These are phyloP conservation scores for Penicillium alfredii DNA, from an alignment of 495 filamentous ascomycete genomes.

Conservation along the genomic window DNA sequence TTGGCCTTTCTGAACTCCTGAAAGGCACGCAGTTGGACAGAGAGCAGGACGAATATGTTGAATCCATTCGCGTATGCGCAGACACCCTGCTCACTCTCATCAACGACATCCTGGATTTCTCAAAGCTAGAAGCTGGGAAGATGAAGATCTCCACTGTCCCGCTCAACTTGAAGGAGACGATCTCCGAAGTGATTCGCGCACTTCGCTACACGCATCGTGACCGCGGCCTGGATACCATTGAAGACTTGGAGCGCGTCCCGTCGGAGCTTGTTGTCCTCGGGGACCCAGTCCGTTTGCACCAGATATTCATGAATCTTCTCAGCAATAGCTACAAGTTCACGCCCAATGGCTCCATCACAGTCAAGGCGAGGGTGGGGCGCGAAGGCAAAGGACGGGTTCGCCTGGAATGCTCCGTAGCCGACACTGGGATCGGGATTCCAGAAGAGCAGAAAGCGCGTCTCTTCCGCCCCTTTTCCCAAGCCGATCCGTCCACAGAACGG, in stretches of 20 bases:
- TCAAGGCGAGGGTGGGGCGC: slow-evolving; percentile 61
- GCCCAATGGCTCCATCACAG: slow-evolving; percentile 74
- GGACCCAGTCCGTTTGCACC: slow-evolving; percentile 83
- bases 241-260: slow-evolving; percentile 56
- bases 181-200: slow-evolving; percentile 80
- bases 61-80: slow-evolving; percentile 84
- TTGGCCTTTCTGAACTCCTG: slow-evolving; percentile 82
- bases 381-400: slow-evolving; percentile 65
- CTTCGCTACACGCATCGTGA: slow-evolving; percentile 79
- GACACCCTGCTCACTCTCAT: slow-evolving; percentile 89
- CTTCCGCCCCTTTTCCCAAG: slow-evolving; percentile 87
- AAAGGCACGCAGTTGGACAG: slow-evolving; percentile 68
- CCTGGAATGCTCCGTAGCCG: slow-evolving; percentile 77
- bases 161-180: slow-evolving; percentile 77
- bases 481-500: slow-evolving; percentile 77
- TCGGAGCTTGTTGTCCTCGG: slow-evolving; percentile 76
- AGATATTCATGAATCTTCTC: slow-evolving; percentile 88
- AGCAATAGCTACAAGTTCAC: slow-evolving; percentile 96
- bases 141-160: slow-evolving; percentile 89
- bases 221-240: slow-evolving; percentile 67
- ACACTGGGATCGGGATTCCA: slow-evolving; percentile 86
- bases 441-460: slow-evolving; percentile 74
- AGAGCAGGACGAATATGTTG: slow-evolving; percentile 87
- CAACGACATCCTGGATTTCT: slow-evolving; percentile 92
- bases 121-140: slow-evolving; percentile 89